A percentile compares a stretch with the other conserved stretches of the same genome.
phyloP scores from a whole-genome alignment of 2,329 filamentous ascomycete species.

The Dactylellina leptospora region DNA sequence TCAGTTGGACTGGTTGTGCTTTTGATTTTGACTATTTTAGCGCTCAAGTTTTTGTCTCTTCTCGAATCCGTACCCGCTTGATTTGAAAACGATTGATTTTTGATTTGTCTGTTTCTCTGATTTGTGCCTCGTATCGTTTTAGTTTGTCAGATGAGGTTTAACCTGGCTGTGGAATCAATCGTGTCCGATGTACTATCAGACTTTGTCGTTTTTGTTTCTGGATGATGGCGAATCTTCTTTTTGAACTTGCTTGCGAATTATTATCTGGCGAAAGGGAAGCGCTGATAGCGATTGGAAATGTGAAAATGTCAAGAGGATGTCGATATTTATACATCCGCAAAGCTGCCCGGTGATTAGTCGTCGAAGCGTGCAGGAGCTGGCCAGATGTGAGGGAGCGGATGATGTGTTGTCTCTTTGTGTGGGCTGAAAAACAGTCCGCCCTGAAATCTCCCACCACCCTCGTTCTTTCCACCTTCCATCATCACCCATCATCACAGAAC shows the following conservation, averaged over 20 bases:
- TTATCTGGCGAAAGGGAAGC: slow-evolving; percentile 26
- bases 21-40: background rate
- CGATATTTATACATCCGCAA: no score
- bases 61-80: no score
- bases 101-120: background rate
- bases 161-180: background rate
- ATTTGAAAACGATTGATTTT: no score
- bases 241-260: no score
- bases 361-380: background rate
- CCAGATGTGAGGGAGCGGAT: background rate
- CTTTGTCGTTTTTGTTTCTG: background rate
- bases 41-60: background rate
- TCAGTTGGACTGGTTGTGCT: background rate
- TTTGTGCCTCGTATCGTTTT: background rate
- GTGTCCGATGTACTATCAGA: slow-evolving; percentile 17
- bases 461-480: slow-evolving; percentile 8
- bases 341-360: no score
- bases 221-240: slow-evolving; percentile 21
- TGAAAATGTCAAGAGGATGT: no score
- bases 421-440: background rate
- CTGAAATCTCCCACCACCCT: slow-evolving; percentile 3
- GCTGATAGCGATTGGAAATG: no score
- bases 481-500: slow-evolving; percentile 5
- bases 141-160: no score
- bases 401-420: slow-evolving; percentile 5